phyloP scores from a whole-genome alignment of 257 asterid species.

The Mentha longifolia region DNA sequence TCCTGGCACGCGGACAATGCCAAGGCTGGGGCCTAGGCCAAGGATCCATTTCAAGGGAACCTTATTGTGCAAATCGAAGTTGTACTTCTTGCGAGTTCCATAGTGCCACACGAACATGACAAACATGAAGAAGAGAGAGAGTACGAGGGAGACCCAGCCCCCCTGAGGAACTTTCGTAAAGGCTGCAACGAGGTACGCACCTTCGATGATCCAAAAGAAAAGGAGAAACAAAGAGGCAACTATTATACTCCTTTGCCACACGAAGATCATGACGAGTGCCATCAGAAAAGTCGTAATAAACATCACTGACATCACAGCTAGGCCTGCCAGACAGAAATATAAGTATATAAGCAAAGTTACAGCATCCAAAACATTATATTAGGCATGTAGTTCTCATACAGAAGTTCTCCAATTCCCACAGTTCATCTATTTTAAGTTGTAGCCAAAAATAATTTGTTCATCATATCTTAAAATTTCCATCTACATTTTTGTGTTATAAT shows the following conservation, averaged over 20 bases:
- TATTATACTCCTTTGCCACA: slow-evolving; percentile 69
- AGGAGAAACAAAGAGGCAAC: slow-evolving; percentile 65
- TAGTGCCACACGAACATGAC: slow-evolving; percentile 94
- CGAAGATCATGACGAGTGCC: slow-evolving; percentile 83
- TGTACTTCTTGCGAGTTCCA: slow-evolving; percentile 90
- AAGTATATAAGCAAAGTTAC: slow-evolving; percentile 13
- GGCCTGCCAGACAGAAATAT: slow-evolving; percentile 55
- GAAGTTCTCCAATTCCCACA: neutral
- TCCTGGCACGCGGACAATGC: slow-evolving; percentile 95
- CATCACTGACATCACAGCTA: slow-evolving; percentile 96
- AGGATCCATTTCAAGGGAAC: slow-evolving; percentile 90
- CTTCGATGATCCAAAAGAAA: slow-evolving; percentile 74
- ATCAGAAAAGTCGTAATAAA: slow-evolving; percentile 87
- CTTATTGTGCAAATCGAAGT: slow-evolving; percentile 86
- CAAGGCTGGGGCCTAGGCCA: slow-evolving; percentile 92
- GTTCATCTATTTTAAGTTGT: slow-evolving; percentile 6
- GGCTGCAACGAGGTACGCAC: slow-evolving; percentile 64
- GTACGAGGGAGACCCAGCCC: slow-evolving; percentile 89
- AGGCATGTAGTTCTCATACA: neutral
- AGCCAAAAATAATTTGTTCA: neutral
- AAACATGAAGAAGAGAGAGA: slow-evolving; percentile 65
- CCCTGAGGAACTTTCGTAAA: slow-evolving; percentile 80
- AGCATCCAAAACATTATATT: neutral
- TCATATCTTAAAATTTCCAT: neutral
- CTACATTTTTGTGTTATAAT: neutral